Evolutionary conservation across 2,329 filamentous ascomycete genomes (phyloP), one percentile per base, ranked within the genome.

Genomic region (Xylariaceae sp.): DNA sequence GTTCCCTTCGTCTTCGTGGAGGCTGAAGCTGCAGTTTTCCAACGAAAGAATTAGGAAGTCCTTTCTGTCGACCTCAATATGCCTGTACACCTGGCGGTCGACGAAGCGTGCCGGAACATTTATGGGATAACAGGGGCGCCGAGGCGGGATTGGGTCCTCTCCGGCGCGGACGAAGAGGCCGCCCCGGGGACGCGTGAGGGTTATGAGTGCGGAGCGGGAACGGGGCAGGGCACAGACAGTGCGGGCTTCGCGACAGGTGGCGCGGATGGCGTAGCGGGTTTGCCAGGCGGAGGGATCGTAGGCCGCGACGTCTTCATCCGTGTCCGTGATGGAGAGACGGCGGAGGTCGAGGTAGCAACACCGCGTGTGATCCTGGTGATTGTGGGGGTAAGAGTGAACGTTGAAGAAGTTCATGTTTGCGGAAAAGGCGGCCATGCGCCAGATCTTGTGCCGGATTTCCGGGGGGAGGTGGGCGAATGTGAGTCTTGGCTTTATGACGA

Each of bases 321-420:
- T 52, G 51, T 73, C 58, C 4, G 65, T 48, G 55, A 72, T 70
- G 35, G 57, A 59, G 1, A 70, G 58, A 2, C 71, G 70, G 1
- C 71, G 68, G 44, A 72, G 60, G 59, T 73, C 71, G 9, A 73
- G 64, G 48, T 72, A 69, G 2, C 65, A 51, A 64, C 64, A 69
- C 1, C 67, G 62, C 4, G 68, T 71, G 4, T 68, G 64, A 61
- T 70, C 64, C 1, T 18, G 39, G 47, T 73, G 70, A 51, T 72
- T 70, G 56, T 70, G 68, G n/a, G 71, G 71, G 60, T 72, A 68
- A 68, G 56, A 57, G 61, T 73, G 71, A 1, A 72, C 62, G 62
- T 73, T 73, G 68, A 73, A 73, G 64, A 72, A 72, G 63, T 72
- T 73, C 56, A 73, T 68, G 30, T 69, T 70, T 1, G 69, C 66